These are phyloP conservation scores for Crucihimalaya himalaica DNA, from an alignment of 345 rosid species.

Conservation along the genomic window DNA sequence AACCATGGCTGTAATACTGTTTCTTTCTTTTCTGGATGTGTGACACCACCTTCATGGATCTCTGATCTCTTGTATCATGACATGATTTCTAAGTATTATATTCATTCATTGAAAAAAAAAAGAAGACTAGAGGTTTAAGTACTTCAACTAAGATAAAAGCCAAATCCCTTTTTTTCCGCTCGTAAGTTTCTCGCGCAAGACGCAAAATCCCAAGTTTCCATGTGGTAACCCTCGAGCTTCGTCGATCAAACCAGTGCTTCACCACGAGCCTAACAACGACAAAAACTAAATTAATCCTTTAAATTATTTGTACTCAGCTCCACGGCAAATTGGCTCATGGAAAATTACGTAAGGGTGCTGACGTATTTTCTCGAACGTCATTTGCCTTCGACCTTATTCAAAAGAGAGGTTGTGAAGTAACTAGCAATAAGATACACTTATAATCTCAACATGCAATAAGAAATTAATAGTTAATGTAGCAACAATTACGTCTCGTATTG, in stretches of 20 bases:
- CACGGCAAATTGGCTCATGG: background rate
- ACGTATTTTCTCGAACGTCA: conserved; percentile 27
- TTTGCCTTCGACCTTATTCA: conserved; percentile 19
- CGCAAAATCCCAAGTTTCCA: background rate
- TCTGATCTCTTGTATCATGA: too few species aligned
- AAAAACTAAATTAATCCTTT: background rate
- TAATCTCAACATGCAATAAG: conserved; percentile 24
- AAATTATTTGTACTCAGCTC: background rate
- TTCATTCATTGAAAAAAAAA: too few species aligned
- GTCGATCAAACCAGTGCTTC: background rate
- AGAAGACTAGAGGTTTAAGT: background rate
- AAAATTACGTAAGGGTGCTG: conserved; percentile 6
- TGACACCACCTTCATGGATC: too few species aligned
- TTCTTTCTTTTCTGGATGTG: too few species aligned
- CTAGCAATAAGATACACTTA: conserved; percentile 17
- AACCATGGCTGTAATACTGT: too few species aligned
- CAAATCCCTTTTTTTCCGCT: background rate
- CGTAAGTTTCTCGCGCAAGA: background rate
- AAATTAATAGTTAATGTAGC: background rate
- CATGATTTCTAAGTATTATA: too few species aligned
- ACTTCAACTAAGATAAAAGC: background rate
- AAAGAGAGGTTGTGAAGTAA: conserved; percentile 17
- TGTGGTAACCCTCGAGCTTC: background rate
- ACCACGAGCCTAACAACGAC: conserved; percentile 25
- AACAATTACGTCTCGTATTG: conserved; percentile 26